Conservation (phyloP, 1,139 yeast genomes). For the Kodamaea alishanica region DNA sequence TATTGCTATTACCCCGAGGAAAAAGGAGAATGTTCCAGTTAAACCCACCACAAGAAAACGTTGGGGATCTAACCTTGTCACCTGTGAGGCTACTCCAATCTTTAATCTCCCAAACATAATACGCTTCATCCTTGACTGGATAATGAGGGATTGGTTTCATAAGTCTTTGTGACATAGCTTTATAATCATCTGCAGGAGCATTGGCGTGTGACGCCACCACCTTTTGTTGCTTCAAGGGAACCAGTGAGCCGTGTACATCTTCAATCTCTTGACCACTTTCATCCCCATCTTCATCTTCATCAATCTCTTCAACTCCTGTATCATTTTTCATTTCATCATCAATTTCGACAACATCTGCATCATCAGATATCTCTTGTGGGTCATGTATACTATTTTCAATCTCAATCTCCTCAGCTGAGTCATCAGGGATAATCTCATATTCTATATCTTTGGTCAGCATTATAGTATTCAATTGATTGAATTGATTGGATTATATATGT, state of each 20-base stretch:
- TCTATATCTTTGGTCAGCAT: constrained; percentile 4
- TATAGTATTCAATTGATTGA: neutral
- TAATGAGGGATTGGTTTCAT: constrained; percentile 46
- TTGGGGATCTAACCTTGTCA: constrained; percentile 49
- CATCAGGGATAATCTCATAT: constrained; percentile 6
- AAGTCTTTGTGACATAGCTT: constrained; percentile 26
- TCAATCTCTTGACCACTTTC: constrained; percentile 8
- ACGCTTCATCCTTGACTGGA: constrained; percentile 37
- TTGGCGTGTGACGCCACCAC: constrained; percentile 9
- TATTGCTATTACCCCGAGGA: constrained; percentile 65
- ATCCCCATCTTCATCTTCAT: constrained; percentile 11
- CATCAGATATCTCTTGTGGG: constrained; percentile 3
- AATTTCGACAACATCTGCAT: constrained; percentile 5
- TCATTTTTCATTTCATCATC: constrained; percentile 11
- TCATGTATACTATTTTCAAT: neutral
- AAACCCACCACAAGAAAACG: constrained; percentile 62
- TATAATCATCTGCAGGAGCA: constrained; percentile 31
- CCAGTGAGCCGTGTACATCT: constrained; percentile 4
- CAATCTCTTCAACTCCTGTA: constrained; percentile 12
- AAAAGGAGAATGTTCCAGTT: constrained; percentile 75
- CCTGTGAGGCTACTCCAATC: constrained; percentile 57
- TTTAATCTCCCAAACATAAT: constrained; percentile 70
- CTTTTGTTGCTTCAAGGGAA: neutral
- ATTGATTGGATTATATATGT: neutral
- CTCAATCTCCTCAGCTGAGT: constrained; percentile 3